Evolutionary conservation across 2,329 filamentous ascomycete genomes (phyloP).

Genomic region (Drechslerella coelobrocha): DNA sequence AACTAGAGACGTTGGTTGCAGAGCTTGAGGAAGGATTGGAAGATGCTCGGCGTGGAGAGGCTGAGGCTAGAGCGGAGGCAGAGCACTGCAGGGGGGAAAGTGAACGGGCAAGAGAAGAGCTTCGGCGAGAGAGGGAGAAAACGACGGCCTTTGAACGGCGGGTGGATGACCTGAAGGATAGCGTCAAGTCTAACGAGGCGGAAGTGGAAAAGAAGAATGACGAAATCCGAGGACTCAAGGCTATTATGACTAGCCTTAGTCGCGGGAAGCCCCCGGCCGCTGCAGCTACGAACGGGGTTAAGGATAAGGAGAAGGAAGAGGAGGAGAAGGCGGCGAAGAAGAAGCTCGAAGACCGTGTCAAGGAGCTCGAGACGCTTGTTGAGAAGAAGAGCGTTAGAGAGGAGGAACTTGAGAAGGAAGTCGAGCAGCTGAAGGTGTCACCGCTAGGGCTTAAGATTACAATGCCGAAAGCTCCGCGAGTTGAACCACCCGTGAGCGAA

Average conservation of each 20-base stretch:
- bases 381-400: constrained; percentile 77
- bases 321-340: constrained; percentile 69
- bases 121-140: constrained; percentile 87
- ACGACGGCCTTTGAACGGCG: constrained; percentile 65
- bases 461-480: constrained; percentile 20
- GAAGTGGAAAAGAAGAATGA: constrained; percentile 94
- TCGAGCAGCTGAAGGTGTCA: constrained; percentile 66
- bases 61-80: constrained; percentile 92
- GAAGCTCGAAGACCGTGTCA: constrained; percentile 79
- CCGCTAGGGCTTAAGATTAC: constrained; percentile 36
- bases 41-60: constrained; percentile 90
- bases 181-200: constrained; percentile 55
- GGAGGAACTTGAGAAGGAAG: constrained; percentile 83
- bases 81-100: constrained; percentile 95
- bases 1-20: constrained; percentile 92
- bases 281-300: constrained; percentile 21
- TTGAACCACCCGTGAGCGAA: constrained; percentile 4
- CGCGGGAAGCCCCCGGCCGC: constrained; percentile 67
- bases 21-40: constrained; percentile 96
- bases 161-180: constrained; percentile 55
- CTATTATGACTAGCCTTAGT: constrained; percentile 95
- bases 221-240: constrained; percentile 94
- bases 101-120: constrained; percentile 84
- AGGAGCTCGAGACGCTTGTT: constrained; percentile 75
- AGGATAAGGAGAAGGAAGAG: constrained; percentile 61